A percentile compares a stretch with the other conserved stretches of the same genome.
Conservation (phyloP, 2,329 filamentous ascomycete species). For the Alternaria sp. region DNA sequence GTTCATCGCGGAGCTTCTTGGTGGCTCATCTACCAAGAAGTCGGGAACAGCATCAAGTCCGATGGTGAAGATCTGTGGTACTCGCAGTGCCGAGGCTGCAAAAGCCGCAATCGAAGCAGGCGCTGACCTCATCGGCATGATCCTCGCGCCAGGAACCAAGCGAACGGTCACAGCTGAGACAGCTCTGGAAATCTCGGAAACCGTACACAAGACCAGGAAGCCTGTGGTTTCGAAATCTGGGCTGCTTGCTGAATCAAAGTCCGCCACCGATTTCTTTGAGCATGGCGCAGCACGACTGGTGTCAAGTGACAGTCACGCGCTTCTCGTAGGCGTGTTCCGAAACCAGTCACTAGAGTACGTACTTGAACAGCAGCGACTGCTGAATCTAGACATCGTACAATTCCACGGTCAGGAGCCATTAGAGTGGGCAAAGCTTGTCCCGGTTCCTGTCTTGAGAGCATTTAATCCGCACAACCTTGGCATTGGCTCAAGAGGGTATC, state of each 20-base stretch:
- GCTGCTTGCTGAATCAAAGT: slow-evolving; percentile 34
- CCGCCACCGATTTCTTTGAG: slow-evolving; percentile 74
- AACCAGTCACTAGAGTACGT: slow-evolving; percentile 87
- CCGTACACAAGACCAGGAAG: slow-evolving; percentile 67
- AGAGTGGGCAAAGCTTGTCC: slow-evolving; percentile 88
- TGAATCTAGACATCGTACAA: slow-evolving; percentile 87
- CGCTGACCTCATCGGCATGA: slow-evolving; percentile 92
- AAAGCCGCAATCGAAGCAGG: slow-evolving; percentile 81
- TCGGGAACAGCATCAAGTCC: slow-evolving; percentile 41
- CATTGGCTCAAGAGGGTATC: slow-evolving; percentile 77
- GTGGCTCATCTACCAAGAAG: slow-evolving; percentile 51
- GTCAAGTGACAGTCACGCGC: slow-evolving; percentile 64
- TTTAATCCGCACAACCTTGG: slow-evolving; percentile 81
- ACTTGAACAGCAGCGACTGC: slow-evolving; percentile 74
- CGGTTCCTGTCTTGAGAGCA: slow-evolving; percentile 86
- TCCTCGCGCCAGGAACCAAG: slow-evolving; percentile 80
- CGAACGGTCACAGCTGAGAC: slow-evolving; percentile 80
- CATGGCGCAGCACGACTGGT: slow-evolving; percentile 57
- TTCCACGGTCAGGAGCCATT: slow-evolving; percentile 90
- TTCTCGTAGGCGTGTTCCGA: slow-evolving; percentile 92
- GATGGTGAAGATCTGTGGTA: slow-evolving; percentile 95
- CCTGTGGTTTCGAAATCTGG: slow-evolving; percentile 26
- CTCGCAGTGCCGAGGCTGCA: slow-evolving; percentile 80
- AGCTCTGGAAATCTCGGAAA: slow-evolving; percentile 79
- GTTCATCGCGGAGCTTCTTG: slow-evolving; percentile 86